These are phyloP conservation scores for Sinapis alba DNA, from an alignment of 441 rosid genomes.

Conservation along the genomic window DNA sequence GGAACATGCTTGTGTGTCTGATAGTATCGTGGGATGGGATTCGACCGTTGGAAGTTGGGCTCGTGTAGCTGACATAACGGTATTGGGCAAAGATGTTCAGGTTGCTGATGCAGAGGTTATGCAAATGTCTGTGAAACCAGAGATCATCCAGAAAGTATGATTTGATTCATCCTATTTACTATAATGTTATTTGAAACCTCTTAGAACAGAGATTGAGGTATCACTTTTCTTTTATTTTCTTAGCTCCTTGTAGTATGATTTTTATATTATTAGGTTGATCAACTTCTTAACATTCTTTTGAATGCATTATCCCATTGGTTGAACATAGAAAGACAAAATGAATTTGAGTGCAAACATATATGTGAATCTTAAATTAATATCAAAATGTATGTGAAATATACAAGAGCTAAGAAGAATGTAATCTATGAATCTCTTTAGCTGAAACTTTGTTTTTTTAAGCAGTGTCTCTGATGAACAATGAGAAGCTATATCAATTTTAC, in stretches of 20 bases:
- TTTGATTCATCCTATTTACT: background rate
- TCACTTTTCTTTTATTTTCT: too few species aligned
- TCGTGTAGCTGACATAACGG: constrained; percentile 53
- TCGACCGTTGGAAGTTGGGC: constrained; percentile 66
- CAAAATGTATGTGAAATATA: too few species aligned
- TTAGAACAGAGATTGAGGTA: too few species aligned
- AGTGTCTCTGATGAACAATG: too few species aligned
- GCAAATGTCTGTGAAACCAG: background rate
- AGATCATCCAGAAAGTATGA: background rate
- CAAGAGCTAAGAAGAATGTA: too few species aligned
- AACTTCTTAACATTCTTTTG: background rate
- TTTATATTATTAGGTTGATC: background rate
- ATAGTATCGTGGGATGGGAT: constrained; percentile 69
- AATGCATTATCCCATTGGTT: background rate
- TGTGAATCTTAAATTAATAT: too few species aligned
- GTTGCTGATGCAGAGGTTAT: background rate
- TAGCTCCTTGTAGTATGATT: background rate
- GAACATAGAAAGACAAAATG: too few species aligned
- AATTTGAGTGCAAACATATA: too few species aligned
- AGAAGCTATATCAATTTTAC: too few species aligned
- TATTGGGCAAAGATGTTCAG: constrained; percentile 38
- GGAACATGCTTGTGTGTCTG: constrained; percentile 55
- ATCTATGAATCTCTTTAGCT: too few species aligned
- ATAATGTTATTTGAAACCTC: too few species aligned
- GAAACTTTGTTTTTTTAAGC: too few species aligned